phyloP scores from a whole-genome alignment of 2,329 filamentous ascomycete genomes.

The Epichloe glyceriae region DNA sequence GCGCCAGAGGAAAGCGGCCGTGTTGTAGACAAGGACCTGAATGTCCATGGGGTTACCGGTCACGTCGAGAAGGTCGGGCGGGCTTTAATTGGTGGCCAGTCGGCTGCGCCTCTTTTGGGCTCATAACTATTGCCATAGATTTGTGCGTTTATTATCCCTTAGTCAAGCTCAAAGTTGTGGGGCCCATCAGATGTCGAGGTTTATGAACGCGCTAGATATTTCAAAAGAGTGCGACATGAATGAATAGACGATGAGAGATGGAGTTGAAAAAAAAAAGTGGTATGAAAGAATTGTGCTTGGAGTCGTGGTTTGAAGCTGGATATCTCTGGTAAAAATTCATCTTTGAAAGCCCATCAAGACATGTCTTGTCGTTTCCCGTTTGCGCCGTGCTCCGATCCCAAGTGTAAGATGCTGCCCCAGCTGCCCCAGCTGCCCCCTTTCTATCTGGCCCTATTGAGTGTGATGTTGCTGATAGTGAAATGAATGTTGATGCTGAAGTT shows the following conservation, averaged over 20 bases:
- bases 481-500: neutral
- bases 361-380: neutral
- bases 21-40: slow-evolving; percentile 29
- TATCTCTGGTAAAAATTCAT: neutral
- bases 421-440: too few species aligned
- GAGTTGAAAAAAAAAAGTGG: neutral
- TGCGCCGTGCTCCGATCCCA: slow-evolving; percentile 1
- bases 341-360: neutral
- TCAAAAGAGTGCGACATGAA: too few species aligned
- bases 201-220: too few species aligned
- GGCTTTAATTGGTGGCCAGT: too few species aligned
- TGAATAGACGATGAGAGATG: too few species aligned
- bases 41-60: slow-evolving; percentile 29
- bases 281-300: neutral
- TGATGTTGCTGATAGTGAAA: slow-evolving; percentile 4
- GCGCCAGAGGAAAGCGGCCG: slow-evolving; percentile 29
- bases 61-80: too few species aligned
- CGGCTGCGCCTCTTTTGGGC: too few species aligned
- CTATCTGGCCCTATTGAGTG: slow-evolving; percentile 1
- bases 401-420: neutral
- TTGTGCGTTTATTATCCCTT: too few species aligned
- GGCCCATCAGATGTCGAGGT: too few species aligned
- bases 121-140: too few species aligned
- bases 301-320: neutral
- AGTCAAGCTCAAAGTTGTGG: too few species aligned